phyloP scores from a whole-genome alignment of 805 yeast genomes.

The Torulaspora gathmanii region DNA sequence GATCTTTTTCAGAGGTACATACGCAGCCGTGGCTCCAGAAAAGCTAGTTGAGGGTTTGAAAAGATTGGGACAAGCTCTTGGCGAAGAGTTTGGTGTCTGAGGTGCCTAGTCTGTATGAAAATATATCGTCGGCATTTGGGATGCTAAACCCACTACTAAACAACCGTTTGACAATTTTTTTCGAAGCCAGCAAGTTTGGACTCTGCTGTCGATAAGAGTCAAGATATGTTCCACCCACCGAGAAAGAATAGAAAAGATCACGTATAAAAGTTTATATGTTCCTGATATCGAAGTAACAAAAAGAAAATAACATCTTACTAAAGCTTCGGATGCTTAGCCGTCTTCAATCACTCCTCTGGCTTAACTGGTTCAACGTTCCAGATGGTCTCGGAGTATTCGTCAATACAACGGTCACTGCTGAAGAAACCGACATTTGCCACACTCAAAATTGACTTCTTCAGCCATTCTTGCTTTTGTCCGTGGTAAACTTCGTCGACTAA shows the following conservation, averaged over 20 bases:
- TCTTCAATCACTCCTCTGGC: slow-evolving; percentile 12
- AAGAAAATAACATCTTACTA: background rate
- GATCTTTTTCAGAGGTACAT: slow-evolving; percentile 80
- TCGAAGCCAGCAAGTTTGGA: no score
- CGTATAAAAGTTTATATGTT: background rate
- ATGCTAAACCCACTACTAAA: no score
- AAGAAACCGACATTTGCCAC: slow-evolving; percentile 95
- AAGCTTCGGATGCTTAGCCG: no score
- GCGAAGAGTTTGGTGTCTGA: slow-evolving; percentile 42
- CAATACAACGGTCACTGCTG: slow-evolving; percentile 83
- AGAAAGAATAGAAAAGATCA: no score
- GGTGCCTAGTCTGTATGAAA: background rate
- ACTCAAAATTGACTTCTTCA: slow-evolving; percentile 64
- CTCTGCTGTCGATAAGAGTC: no score
- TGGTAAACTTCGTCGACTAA: slow-evolving; percentile 67
- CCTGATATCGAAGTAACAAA: background rate
- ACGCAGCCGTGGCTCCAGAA: slow-evolving; percentile 77
- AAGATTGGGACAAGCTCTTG: slow-evolving; percentile 62
- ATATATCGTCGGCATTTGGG: background rate
- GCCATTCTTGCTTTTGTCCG: slow-evolving; percentile 65
- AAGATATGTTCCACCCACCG: no score
- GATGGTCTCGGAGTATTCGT: slow-evolving; percentile 85
- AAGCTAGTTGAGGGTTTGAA: slow-evolving; percentile 55
- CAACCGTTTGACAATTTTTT: no score
- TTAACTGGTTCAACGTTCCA: slow-evolving; percentile 82